A percentile compares a stretch with the other conserved stretches of the same genome.
Evolutionary conservation across 495 filamentous ascomycete genomes (phyloP).

Genomic region (Hypoxylon cercidicola): DNA sequence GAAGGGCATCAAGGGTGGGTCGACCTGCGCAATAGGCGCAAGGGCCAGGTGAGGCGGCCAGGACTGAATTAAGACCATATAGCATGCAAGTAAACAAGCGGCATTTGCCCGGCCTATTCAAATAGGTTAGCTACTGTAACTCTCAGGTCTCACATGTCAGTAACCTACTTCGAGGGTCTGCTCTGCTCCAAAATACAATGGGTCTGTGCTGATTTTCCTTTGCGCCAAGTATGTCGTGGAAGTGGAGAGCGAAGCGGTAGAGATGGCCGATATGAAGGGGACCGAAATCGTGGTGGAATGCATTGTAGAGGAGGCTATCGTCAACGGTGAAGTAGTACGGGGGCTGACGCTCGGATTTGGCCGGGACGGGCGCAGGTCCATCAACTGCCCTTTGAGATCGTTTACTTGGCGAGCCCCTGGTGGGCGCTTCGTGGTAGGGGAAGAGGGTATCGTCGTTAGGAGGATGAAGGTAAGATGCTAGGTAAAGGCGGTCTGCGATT

Average conservation of each 20-base stretch:
- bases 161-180: slow-evolving; percentile 84
- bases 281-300: slow-evolving; percentile 98
- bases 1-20: slow-evolving; percentile 98
- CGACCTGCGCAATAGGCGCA: slow-evolving; percentile 93
- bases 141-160: not conserved
- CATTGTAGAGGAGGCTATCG: slow-evolving; percentile 92
- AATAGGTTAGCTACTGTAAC: slow-evolving; percentile 33
- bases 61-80: slow-evolving; percentile 97
- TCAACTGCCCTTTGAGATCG: slow-evolving; percentile 73
- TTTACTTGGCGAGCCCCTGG: slow-evolving; percentile 73
- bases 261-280: slow-evolving; percentile 96
- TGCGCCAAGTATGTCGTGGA: slow-evolving; percentile 93
- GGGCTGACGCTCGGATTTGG: slow-evolving; percentile 55
- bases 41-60: slow-evolving; percentile 99
- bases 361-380: slow-evolving; percentile 57
- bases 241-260: slow-evolving; percentile 92
- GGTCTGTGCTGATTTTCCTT: slow-evolving; percentile 79
- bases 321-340: slow-evolving; percentile 98
- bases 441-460: slow-evolving; percentile 85
- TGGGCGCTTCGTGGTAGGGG: slow-evolving; percentile 74
- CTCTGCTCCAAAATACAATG: slow-evolving; percentile 93
- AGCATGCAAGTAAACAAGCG: slow-evolving; percentile 92
- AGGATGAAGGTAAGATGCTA: slow-evolving; percentile 87
- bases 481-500: slow-evolving; percentile 86
- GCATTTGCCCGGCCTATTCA: slow-evolving; percentile 84